Conservation (phyloP, 2,329 filamentous ascomycete species). For the Colletotrichum truncatum region DNA sequence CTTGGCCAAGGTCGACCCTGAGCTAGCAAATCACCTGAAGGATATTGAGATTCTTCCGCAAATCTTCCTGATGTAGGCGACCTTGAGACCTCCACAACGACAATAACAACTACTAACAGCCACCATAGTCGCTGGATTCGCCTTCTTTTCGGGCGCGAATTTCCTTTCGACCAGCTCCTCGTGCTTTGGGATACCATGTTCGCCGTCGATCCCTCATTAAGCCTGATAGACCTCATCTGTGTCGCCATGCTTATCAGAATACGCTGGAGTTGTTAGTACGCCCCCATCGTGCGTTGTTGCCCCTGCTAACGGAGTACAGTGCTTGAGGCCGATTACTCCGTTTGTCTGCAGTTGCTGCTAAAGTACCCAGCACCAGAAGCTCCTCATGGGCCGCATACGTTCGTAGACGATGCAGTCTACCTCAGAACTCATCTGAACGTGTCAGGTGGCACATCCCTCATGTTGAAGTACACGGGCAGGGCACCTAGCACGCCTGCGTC, state of each 20-base stretch:
- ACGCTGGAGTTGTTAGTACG: constrained; percentile 80
- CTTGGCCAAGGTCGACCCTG: constrained; percentile 81
- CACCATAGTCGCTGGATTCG: constrained; percentile 84
- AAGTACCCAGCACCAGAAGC: constrained; percentile 78
- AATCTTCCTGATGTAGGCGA: constrained; percentile 88
- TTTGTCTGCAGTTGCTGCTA: constrained; percentile 81
- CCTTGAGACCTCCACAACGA: background rate
- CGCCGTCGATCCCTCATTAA: constrained; percentile 81
- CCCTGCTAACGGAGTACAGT: constrained; percentile 57
- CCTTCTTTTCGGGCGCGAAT: constrained; percentile 91
- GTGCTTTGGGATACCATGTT: constrained; percentile 92
- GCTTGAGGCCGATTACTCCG: constrained; percentile 86
- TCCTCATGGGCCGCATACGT: constrained; percentile 75
- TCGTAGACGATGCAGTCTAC: constrained; percentile 87
- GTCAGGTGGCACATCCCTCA: constrained; percentile 70
- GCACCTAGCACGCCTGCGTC: constrained; percentile 47
- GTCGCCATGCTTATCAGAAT: constrained; percentile 93
- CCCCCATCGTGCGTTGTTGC: background rate
- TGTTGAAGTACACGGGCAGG: constrained; percentile 75
- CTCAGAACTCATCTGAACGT: constrained; percentile 71
- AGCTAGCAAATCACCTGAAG: constrained; percentile 81
- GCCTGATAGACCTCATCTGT: constrained; percentile 90
- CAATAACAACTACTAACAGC: constrained; percentile 1
- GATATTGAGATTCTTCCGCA: constrained; percentile 92
- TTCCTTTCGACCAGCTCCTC: constrained; percentile 85